These are phyloP conservation scores for Melanomma pulvis-pyrius DNA, from an alignment of 495 filamentous ascomycete genomes.

Conservation along the genomic window DNA sequence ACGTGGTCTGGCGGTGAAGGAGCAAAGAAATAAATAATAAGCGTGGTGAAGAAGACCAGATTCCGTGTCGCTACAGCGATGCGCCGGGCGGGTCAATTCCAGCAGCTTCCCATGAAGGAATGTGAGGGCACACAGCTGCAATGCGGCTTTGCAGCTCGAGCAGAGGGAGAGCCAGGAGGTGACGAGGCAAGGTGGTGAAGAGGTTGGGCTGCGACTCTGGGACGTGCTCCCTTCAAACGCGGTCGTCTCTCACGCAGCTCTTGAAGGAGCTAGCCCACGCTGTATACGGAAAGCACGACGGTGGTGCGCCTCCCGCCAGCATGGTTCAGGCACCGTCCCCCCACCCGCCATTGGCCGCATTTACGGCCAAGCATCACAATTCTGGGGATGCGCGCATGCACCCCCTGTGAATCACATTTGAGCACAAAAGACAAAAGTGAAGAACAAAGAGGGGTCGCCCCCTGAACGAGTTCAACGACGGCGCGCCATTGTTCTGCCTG, in stretches of 20 bases:
- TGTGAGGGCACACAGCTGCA: no score
- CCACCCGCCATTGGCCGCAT: neutral
- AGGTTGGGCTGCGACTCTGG: neutral
- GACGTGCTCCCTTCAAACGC: neutral
- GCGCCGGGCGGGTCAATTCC: neutral
- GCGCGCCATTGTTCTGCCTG: neutral
- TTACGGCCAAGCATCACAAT: neutral
- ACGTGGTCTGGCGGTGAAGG: neutral
- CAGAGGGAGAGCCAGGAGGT: no score
- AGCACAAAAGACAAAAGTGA: neutral
- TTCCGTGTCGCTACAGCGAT: slow-evolving; percentile 31
- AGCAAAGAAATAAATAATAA: neutral
- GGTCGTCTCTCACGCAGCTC: neutral
- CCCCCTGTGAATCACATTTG: neutral
- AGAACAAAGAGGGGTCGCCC: neutral
- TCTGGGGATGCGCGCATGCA: slow-evolving; percentile 5
- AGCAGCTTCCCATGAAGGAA: no score
- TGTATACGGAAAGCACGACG: neutral
- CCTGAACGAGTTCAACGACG: neutral
- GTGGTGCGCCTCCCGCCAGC: neutral
- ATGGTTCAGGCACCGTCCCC: neutral
- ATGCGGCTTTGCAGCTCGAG: no score
- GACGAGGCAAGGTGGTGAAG: neutral
- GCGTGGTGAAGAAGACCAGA: slow-evolving; percentile 20
- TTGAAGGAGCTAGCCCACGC: neutral